These are phyloP conservation scores for Fusarium mangiferae DNA, from an alignment of 2,329 filamentous ascomycete genomes.

Conservation along the genomic window DNA sequence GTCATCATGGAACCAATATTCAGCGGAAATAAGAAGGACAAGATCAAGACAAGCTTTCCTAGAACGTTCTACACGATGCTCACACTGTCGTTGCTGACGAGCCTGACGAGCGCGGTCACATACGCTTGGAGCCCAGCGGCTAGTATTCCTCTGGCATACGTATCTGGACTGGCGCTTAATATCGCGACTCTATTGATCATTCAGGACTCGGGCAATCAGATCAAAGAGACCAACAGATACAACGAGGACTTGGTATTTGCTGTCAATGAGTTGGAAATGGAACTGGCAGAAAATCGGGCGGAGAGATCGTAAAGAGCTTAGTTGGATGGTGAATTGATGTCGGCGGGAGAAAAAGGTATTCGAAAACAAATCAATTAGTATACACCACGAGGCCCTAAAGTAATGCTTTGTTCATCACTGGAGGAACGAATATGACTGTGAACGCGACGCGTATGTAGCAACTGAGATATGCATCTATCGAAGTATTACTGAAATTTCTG, in stretches of 20 bases:
- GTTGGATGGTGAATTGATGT: neutral
- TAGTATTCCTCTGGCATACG: neutral
- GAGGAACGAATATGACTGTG: neutral
- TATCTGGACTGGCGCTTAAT: neutral
- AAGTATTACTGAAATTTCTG: neutral
- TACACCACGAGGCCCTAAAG: neutral
- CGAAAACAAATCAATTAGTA: neutral
- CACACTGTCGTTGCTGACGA: neutral
- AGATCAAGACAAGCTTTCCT: neutral
- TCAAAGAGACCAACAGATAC: neutral
- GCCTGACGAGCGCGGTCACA: neutral
- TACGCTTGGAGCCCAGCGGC: neutral
- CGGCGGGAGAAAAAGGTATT: rapidly evolving
- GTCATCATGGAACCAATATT: neutral
- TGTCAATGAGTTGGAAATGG: neutral
- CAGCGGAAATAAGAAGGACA: rapidly evolving
- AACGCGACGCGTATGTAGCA: neutral
- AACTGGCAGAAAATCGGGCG: neutral
- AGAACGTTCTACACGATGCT: neutral
- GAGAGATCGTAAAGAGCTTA: neutral
- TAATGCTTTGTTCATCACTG: no score
- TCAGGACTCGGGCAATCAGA: neutral
- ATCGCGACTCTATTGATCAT: neutral
- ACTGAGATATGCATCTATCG: neutral
- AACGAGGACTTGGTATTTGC: neutral